phyloP scores from a whole-genome alignment of 1,284 basidiomycete species.

The Quambalaria eucalypti region DNA sequence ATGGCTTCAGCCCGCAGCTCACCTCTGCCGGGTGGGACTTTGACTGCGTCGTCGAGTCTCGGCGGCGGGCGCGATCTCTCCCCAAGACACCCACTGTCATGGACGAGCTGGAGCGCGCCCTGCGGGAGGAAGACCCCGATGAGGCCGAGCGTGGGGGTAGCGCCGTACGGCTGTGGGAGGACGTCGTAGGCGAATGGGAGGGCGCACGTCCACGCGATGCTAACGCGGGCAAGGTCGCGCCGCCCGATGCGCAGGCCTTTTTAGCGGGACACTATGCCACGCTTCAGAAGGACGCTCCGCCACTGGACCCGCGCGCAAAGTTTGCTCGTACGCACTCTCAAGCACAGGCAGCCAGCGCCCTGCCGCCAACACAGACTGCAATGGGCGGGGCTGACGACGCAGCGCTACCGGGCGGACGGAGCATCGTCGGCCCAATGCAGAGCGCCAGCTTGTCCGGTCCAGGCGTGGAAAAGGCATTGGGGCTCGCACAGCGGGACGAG shows the following conservation, averaged over 20 bases:
- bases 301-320: conserved; percentile 1
- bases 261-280: conserved; percentile 19
- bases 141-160: conserved; percentile 25
- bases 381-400: no score
- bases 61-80: conserved; percentile 12
- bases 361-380: no score
- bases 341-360: no score
- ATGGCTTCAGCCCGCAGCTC: conserved; percentile 74
- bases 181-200: conserved; percentile 33
- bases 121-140: conserved; percentile 13
- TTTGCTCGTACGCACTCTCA: no score
- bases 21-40: conserved; percentile 65
- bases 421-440: conserved; percentile 29
- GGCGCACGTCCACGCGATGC: no score
- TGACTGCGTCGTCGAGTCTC: conserved; percentile 24
- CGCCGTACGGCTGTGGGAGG: conserved; percentile 35
- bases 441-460: conserved; percentile 17
- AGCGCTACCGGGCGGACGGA: background rate
- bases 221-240: background rate
- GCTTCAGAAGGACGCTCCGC: conserved; percentile 15
- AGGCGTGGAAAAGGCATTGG: conserved; percentile 17
- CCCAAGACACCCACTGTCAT: background rate
- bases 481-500: background rate
- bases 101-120: background rate
- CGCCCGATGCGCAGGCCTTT: conserved; percentile 11